A percentile compares a stretch with the other conserved stretches of the same genome.
Evolutionary conservation across 2,329 filamentous ascomycete genomes (phyloP).

Genomic region (Cordyceps farinosa): DNA sequence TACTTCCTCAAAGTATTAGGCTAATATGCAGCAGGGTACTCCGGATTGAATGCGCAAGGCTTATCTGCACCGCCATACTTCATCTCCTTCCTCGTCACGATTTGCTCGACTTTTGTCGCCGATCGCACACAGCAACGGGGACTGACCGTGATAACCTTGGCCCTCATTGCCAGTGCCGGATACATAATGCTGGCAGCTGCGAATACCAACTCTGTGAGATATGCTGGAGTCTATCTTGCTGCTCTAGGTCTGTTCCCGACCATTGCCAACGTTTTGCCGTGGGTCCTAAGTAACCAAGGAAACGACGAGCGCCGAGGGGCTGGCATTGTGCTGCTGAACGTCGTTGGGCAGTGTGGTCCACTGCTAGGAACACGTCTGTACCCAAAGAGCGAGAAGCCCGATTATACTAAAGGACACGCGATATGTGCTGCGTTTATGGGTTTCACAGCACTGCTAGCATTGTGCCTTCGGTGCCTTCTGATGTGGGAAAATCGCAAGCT

Average conservation of each 20-base stretch:
- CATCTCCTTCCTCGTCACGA: constrained; percentile 33
- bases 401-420: constrained; percentile 38
- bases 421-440: constrained; percentile 25
- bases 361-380: constrained; percentile 59
- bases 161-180: constrained; percentile 26
- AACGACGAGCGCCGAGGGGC: constrained; percentile 63
- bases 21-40: constrained; percentile 27
- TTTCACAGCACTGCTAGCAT: constrained; percentile 21
- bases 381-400: constrained; percentile 50
- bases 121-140: constrained; percentile 36
- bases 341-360: constrained; percentile 72
- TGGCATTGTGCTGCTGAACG: constrained; percentile 71
- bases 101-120: constrained; percentile 30
- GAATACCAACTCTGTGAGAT: constrained; percentile 29
- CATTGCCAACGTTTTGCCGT: constrained; percentile 23
- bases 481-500: constrained; percentile 23
- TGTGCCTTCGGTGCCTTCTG: constrained; percentile 18
- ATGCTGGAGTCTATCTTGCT: constrained; percentile 37
- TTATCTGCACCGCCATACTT: constrained; percentile 41
- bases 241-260: constrained; percentile 31
- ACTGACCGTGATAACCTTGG: constrained; percentile 27
- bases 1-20: not conserved
- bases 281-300: constrained; percentile 59
- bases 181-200: constrained; percentile 24
- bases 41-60: constrained; percentile 37